These are phyloP conservation scores for Phalaenopsis equestris DNA, from an alignment of 106 monocot genomes.

Conservation along the genomic window DNA sequence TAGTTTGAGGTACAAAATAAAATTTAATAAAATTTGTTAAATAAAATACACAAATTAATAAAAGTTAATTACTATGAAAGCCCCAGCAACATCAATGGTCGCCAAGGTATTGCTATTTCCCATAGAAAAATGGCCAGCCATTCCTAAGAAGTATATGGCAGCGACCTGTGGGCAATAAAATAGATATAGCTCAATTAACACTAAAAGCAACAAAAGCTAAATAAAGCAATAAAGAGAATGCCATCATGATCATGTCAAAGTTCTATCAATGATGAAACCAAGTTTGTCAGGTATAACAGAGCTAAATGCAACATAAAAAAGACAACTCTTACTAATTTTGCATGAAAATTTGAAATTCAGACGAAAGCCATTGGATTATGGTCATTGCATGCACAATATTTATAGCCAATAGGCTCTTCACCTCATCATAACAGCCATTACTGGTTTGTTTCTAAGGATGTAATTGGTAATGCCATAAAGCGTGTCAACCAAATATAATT, in stretches of 20 bases:
- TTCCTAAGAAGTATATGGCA: slow-evolving; percentile 76
- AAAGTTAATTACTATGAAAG: slow-evolving; percentile 57
- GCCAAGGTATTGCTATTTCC: slow-evolving; percentile 93
- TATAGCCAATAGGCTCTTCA: not conserved
- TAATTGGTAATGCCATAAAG: not conserved
- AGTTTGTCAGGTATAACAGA: not conserved
- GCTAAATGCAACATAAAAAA: not conserved
- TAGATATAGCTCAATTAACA: not conserved
- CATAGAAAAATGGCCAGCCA: slow-evolving; percentile 87
- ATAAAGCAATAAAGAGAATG: not conserved
- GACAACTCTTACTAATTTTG: not conserved
- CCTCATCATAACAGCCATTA: not conserved
- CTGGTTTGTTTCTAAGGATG: not conserved
- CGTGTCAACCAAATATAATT: not conserved
- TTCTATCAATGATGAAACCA: not conserved
- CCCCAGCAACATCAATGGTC: slow-evolving; percentile 96
- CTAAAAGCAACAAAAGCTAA: not conserved
- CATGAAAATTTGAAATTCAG: not conserved
- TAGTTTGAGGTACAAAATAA: not conserved
- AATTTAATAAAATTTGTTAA: not conserved
- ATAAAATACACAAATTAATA: not conserved
- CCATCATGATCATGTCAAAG: not conserved
- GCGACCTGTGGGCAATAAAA: slow-evolving; percentile 41
- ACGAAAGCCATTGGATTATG: not conserved
- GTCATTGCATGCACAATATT: not conserved